Evolutionary conservation across 805 yeast species (phyloP), one percentile per base, ranked within the genome.

Genomic region (Metschnikowia amazonensis): DNA sequence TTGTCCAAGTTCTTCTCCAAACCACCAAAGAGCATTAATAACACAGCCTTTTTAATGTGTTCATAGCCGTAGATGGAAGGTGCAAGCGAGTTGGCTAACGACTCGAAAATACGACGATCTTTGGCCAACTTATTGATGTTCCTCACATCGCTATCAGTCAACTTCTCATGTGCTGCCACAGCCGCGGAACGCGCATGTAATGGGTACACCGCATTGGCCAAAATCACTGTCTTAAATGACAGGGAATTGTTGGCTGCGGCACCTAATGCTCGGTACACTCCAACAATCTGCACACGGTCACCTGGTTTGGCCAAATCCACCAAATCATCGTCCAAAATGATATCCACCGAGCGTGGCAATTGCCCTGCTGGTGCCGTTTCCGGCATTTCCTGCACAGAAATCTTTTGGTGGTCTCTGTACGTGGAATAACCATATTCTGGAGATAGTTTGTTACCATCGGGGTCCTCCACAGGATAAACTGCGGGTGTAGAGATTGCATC

Each of bases 351-450:
- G 58, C 98, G 76, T 29, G 99, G 99, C 51, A 94, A 74, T 68
- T 92, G 98, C 46, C 99, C 99, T 0, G 98, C 95, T 13, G 98
- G 99, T 1, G 98, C 97, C 51, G 84, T 76, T 69, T 94, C 98
- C 1, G 99, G 98, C 88, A 94, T 87, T 69, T 94, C 99, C 65
- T 94, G 99, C 30, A 94, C 84, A 0, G 97, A 80, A 30, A 94
- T 77, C 32, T 89, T 85, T 67, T 94, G 99, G 63, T 92, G 97
- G 66, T 94, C 99, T 57, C 92, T 76, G 64, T 88, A 94, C 24
- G 95, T 89, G 6, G 90, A 84, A 60, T 82, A 86, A 1, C 99
- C 99, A 60, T 88, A 94, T 64, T 94, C 98, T 0, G 97, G 90
- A 16, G 80, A 75, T 53, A 94, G 70, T 56, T 87, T 88, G 66